Evolutionary conservation across 768 basidiomycete species (phyloP).

Genomic region (Suillus weaverae): DNA sequence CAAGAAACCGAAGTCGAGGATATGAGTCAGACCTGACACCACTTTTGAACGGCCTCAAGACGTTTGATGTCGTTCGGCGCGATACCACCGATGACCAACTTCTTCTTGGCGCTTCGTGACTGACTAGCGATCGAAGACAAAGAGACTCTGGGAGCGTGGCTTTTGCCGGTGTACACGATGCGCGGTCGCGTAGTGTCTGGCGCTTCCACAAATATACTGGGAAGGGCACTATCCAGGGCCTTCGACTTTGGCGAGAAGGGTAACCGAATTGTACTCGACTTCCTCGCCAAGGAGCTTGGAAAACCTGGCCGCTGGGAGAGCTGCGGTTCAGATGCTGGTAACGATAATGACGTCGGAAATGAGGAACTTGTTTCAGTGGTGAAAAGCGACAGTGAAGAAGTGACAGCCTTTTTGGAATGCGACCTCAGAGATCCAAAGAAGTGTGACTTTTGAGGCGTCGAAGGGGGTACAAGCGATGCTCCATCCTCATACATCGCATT

Average conservation of each 20-base stretch:
- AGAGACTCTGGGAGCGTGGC: conserved; percentile 27
- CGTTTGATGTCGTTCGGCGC: conserved; percentile 57
- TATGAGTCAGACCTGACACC: conserved; percentile 63
- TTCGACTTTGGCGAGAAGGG: conserved; percentile 30
- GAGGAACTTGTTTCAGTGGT: conserved; percentile 26
- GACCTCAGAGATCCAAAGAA: conserved; percentile 36
- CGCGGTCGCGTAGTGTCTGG: conserved; percentile 28
- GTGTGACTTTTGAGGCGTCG: conserved; percentile 33
- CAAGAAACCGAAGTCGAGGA: neutral
- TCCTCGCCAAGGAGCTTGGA: conserved; percentile 31
- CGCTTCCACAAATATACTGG: conserved; percentile 27
- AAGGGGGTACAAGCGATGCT: conserved; percentile 41
- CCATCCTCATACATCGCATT: conserved; percentile 40
- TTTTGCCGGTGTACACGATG: conserved; percentile 29
- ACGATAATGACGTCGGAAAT: conserved; percentile 39
- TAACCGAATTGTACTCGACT: conserved; percentile 31
- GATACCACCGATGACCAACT: conserved; percentile 71
- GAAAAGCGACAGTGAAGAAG: conserved; percentile 35
- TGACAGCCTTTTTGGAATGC: conserved; percentile 25
- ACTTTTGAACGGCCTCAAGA: conserved; percentile 66
- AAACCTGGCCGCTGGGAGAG: conserved; percentile 37
- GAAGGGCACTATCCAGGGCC: conserved; percentile 10
- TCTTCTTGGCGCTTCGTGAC: conserved; percentile 50
- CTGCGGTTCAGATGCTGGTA: conserved; percentile 40
- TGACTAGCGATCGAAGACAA: conserved; percentile 35